Conservation (phyloP, 108 stramenopile species). For the Licmophora abbreviata region DNA sequence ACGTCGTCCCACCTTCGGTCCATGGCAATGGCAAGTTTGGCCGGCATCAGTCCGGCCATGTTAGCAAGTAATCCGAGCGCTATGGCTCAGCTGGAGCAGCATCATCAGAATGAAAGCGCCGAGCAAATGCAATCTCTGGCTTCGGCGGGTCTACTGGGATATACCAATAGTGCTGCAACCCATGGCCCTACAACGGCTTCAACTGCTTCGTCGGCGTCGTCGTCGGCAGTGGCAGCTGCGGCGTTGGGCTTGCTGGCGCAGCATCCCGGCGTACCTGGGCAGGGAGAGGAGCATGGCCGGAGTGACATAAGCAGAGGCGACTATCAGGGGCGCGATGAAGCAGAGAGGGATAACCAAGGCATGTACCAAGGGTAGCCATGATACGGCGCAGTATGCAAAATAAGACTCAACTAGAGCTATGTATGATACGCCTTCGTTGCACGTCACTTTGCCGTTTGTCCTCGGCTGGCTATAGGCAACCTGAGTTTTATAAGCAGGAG, state of each 20-base stretch:
- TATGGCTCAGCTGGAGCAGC: neutral
- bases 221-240: conserved; percentile 4
- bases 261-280: neutral
- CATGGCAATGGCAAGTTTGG: conserved; percentile 2
- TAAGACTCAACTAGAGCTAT: too few relatives aligned
- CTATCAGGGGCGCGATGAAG: too few relatives aligned
- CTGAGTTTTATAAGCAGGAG: too few relatives aligned
- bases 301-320: too few relatives aligned
- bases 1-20: conserved; percentile 11
- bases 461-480: too few relatives aligned
- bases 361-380: too few relatives aligned
- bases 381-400: too few relatives aligned
- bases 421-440: too few relatives aligned
- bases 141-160: neutral
- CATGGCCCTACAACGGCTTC: neutral
- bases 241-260: neutral
- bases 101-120: neutral
- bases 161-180: neutral
- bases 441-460: too few relatives aligned
- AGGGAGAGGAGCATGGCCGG: too few relatives aligned
- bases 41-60: neutral
- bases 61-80: neutral
- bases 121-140: neutral
- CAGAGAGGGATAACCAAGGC: too few relatives aligned
- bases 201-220: neutral